A percentile compares a stretch with the other conserved stretches of the same genome.
phyloP scores from a whole-genome alignment of 306 rosid genomes.

The Gastrolobium villosum region DNA sequence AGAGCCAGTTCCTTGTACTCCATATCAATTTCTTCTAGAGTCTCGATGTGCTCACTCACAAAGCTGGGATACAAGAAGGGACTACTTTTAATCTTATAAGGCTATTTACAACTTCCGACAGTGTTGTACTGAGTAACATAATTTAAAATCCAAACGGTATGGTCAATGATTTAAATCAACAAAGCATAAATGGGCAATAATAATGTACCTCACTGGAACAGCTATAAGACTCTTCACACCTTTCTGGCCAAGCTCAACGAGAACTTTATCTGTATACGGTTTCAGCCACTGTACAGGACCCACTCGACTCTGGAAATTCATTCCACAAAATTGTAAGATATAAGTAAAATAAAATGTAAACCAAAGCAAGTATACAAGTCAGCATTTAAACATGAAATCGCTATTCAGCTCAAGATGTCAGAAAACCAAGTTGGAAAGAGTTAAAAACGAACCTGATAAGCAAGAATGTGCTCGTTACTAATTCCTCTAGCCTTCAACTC shows the following conservation, averaged over 20 bases:
- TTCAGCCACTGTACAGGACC: conserved; percentile 99
- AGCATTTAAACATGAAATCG: conserved; percentile 8
- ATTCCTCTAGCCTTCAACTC: conserved; percentile 94
- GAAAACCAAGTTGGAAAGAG: conserved; percentile 26
- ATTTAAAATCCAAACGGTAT: background rate
- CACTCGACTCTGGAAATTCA: conserved; percentile 85
- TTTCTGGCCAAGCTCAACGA: conserved; percentile 95
- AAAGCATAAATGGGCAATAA: background rate
- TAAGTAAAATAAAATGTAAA: background rate
- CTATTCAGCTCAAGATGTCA: conserved; percentile 14
- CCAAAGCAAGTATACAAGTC: conserved; percentile 27
- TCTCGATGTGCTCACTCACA: conserved; percentile 99
- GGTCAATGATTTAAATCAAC: conserved; percentile 3
- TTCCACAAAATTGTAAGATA: conserved; percentile 48
- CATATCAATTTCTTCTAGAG: conserved; percentile 98
- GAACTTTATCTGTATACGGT: conserved; percentile 96
- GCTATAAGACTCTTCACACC: conserved; percentile 95
- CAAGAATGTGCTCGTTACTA: conserved; percentile 87
- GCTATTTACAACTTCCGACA: conserved; percentile 25
- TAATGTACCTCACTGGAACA: conserved; percentile 91
- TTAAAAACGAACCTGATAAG: conserved; percentile 80
- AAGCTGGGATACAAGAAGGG: conserved; percentile 66
- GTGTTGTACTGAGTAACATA: background rate
- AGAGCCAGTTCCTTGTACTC: conserved; percentile 93
- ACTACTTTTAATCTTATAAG: conserved; percentile 11